A percentile compares a stretch with the other conserved stretches of the same genome.
These are phyloP conservation scores for Albugo candida DNA, from an alignment of 352 stramenopile species.

Conservation along the genomic window DNA sequence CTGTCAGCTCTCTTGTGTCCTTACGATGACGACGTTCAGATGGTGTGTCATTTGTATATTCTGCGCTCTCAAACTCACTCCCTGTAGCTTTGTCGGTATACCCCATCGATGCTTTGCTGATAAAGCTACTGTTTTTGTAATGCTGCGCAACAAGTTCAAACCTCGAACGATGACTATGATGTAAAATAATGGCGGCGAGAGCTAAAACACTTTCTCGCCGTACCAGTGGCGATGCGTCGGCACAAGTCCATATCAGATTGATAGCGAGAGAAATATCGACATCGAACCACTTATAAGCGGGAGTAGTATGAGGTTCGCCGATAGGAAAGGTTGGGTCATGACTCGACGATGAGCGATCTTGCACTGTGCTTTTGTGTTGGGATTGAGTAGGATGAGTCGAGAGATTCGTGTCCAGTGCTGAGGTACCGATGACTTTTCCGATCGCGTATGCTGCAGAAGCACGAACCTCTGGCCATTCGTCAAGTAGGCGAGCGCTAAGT, in stretches of 20 bases:
- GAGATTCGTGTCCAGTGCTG: no score
- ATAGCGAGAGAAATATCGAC: slow-evolving; percentile 50
- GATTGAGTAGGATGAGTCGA: slow-evolving; percentile 9
- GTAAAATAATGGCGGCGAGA: slow-evolving; percentile 66
- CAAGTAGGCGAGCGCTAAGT: slow-evolving; percentile 58
- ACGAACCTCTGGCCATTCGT: slow-evolving; percentile 81
- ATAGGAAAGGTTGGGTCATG: slow-evolving; percentile 6
- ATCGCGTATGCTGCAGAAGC: slow-evolving; percentile 87
- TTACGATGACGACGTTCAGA: no score
- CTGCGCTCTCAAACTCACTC: neutral
- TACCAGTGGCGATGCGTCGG: slow-evolving; percentile 71
- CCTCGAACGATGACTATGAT: slow-evolving; percentile 66
- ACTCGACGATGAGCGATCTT: slow-evolving; percentile 31
- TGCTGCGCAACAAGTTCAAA: slow-evolving; percentile 75
- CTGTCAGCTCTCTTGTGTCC: no score
- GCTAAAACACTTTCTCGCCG: slow-evolving; percentile 66
- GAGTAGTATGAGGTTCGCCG: no score
- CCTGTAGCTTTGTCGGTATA: neutral
- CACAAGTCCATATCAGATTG: slow-evolving; percentile 40
- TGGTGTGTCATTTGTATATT: slow-evolving; percentile 5
- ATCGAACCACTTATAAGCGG: neutral
- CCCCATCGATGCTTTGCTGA: slow-evolving; percentile 1
- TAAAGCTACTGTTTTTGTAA: slow-evolving; percentile 33
- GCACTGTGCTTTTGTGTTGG: slow-evolving; percentile 19
- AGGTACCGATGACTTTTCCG: slow-evolving; percentile 74